Evolutionary conservation across 2,329 filamentous ascomycete species (phyloP), one percentile per base, ranked within the genome.

Genomic region (Volutella citrinella): DNA sequence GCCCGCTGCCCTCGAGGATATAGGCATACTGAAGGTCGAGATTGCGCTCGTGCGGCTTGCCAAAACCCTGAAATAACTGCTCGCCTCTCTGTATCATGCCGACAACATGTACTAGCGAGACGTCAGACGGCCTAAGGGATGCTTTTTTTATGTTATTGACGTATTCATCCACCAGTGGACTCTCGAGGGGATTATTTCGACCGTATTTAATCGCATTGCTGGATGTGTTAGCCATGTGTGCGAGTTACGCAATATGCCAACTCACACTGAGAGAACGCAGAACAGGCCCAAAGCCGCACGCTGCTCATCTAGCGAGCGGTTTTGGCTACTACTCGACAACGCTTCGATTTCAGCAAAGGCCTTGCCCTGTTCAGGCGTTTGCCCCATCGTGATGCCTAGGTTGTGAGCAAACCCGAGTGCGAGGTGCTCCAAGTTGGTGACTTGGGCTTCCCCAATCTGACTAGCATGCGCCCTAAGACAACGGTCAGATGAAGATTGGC

Each of bases 331-430:
- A 40, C 18, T 45, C 38, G 4, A 27, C 34, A 7, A 31, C 20
- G 10, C 32, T 30, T 40, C 25, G 35, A 39, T 15, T 34, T 40
- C 2, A 38, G n/a, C n/a, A n/a, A n/a, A n/a, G n/a, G n/a, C 40
- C 26, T 44, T 34, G 19, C 42, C 28, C 5, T 34, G 19, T 6
- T 42, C 14, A 12, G 35, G 25, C 14, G 33, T 30, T 8, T 40
- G 36, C 2, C 43, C 42, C 25, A 48, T 51, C 3, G 49, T 54
- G 11, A 68, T 57, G 3, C 59, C 59, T 6, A 69, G 54, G 27
- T 57, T 65, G 26, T 69, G 63, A 5, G 63, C 65, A 35, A 64
- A 63, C 14, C 64, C 66, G 10, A 67, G 48, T 3, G 61, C 61
- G 19, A 68, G 44, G 27, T 66, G 61, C 7, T 58, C 59, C n/a